These are phyloP conservation scores for Microsporum ferrugineum DNA, from an alignment of 2,329 filamentous ascomycete genomes.

Conservation along the genomic window DNA sequence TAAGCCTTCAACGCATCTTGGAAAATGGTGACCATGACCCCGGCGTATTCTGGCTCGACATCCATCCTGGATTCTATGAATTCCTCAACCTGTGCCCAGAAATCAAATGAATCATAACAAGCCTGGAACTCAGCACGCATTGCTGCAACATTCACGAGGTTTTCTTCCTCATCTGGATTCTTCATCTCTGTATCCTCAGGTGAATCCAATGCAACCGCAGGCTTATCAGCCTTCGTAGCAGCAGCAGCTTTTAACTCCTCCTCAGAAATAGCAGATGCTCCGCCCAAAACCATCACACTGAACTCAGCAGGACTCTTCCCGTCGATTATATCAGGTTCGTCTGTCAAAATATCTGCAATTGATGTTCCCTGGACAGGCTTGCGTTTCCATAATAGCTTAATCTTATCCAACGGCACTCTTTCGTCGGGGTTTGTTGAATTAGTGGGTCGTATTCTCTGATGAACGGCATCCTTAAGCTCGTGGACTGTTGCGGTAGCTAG, in stretches of 20 bases:
- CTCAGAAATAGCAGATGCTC: slow-evolving; percentile 38
- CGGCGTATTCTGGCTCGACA: slow-evolving; percentile 59
- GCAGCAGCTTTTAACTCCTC: slow-evolving; percentile 20
- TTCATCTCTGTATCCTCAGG: slow-evolving; percentile 10
- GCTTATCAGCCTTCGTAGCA: slow-evolving; percentile 20
- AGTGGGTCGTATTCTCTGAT: slow-evolving; percentile 39
- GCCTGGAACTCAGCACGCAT: slow-evolving; percentile 22
- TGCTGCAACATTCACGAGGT: slow-evolving; percentile 34
- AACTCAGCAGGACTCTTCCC: slow-evolving; percentile 54
- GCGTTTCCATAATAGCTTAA: slow-evolving; percentile 77
- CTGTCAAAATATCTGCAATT: slow-evolving; percentile 57
- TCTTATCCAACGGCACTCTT: slow-evolving; percentile 50
- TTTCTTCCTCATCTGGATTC: slow-evolving; percentile 5
- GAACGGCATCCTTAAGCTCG: slow-evolving; percentile 63
- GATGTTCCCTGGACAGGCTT: slow-evolving; percentile 76
- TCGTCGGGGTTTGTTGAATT: slow-evolving; percentile 40
- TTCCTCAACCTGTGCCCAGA: slow-evolving; percentile 75
- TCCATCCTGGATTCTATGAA: slow-evolving; percentile 60
- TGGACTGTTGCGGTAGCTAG: slow-evolving; percentile 61
- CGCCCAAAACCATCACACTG: slow-evolving; percentile 77
- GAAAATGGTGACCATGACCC: slow-evolving; percentile 56
- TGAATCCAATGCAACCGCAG: background rate
- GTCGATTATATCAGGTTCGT: slow-evolving; percentile 36
- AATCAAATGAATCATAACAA: slow-evolving; percentile 49
- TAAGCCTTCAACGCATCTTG: slow-evolving; percentile 53